Percentiles rank a stretch among this genome's conserved stretches.
phyloP scores from a whole-genome alignment of 179 eudicot genomes.

The Carnegiea gigantea region DNA sequence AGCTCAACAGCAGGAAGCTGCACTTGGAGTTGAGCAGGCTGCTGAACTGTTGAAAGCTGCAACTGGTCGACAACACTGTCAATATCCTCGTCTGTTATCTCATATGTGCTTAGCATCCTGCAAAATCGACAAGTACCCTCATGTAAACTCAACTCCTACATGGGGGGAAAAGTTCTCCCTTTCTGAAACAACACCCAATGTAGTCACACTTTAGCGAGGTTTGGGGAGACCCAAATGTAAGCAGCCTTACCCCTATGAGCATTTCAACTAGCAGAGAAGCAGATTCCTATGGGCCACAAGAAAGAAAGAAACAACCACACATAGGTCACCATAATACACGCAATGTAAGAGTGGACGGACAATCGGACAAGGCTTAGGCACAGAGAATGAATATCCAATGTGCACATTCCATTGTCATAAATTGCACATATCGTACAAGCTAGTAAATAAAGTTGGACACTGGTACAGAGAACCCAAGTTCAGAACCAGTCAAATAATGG shows the following conservation, averaged over 20 bases:
- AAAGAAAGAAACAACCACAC: neutral
- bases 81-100: conserved; percentile 73
- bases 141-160: conserved; percentile 4
- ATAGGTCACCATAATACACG: conserved; percentile 1
- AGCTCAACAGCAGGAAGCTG: conserved; percentile 90
- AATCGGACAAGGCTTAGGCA: neutral
- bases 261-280: neutral
- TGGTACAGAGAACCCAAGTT: neutral
- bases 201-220: too few species aligned
- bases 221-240: too few species aligned
- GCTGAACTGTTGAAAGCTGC: conserved; percentile 51
- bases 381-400: neutral
- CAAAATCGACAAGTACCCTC: conserved; percentile 20
- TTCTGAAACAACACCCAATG: neutral
- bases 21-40: conserved; percentile 72
- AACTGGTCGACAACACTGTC: conserved; percentile 57
- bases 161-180: neutral
- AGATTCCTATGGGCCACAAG: too few species aligned
- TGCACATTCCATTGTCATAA: neutral
- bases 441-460: neutral
- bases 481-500: neutral
- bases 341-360: neutral
- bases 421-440: neutral
- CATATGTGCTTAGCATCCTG: conserved; percentile 88
- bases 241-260: too few species aligned